Percentiles rank a stretch among this genome's conserved stretches.
Evolutionary conservation across 805 yeast species (phyloP).

Genomic region (Priceomyces castillae): DNA sequence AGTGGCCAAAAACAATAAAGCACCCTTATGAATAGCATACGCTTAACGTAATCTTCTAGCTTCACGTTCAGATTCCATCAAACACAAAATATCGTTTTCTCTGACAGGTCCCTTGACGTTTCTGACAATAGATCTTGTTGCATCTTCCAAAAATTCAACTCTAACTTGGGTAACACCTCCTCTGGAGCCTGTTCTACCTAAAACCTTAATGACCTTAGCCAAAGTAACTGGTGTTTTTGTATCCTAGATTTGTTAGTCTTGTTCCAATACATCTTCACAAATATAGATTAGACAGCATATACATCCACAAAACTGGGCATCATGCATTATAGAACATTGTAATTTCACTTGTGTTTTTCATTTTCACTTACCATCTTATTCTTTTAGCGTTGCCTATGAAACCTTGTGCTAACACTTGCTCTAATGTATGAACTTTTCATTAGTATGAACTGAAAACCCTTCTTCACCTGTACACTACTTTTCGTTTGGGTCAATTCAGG

Average conservation of each 20-base stretch:
- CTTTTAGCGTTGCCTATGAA: no score
- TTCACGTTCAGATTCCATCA: constrained; percentile 99
- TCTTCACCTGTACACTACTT: neutral
- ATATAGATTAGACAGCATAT: no score
- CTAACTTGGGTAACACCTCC: constrained; percentile 72
- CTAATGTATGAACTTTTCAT: neutral
- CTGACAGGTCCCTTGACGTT: constrained; percentile 52
- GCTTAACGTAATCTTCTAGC: constrained; percentile 86
- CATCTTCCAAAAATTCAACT: constrained; percentile 48
- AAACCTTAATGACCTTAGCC: constrained; percentile 96
- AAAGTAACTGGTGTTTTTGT: constrained; percentile 86
- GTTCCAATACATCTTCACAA: neutral
- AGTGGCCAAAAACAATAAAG: no score
- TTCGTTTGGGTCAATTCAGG: neutral
- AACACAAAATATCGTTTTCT: constrained; percentile 71
- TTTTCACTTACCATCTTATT: neutral
- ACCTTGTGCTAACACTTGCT: no score
- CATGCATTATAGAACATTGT: no score
- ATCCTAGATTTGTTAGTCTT: constrained; percentile 12
- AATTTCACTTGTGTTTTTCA: no score
- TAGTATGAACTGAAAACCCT: neutral
- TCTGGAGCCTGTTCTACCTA: constrained; percentile 99
- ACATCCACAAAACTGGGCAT: no score
- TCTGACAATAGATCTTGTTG: constrained; percentile 49
- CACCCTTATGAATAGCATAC: no score